phyloP scores from a whole-genome alignment of 805 yeast species.

The Barnettozyma pratensis region DNA sequence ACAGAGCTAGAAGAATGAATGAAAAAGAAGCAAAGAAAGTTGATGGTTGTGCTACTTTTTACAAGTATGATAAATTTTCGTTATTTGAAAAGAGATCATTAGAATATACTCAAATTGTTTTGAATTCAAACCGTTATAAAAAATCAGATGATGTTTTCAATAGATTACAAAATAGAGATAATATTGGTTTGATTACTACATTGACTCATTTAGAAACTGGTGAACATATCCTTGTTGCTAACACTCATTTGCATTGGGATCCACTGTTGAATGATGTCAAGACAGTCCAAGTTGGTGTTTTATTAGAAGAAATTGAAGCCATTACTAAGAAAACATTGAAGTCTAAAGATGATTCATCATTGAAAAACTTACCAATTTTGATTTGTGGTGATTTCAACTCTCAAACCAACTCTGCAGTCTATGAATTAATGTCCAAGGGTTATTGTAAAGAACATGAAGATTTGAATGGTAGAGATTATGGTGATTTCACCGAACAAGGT shows the following conservation, averaged over 20 bases:
- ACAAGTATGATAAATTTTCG: slow-evolving; percentile 61
- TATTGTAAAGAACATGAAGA: slow-evolving; percentile 74
- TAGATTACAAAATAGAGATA: slow-evolving; percentile 94
- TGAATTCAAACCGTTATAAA: slow-evolving; percentile 80
- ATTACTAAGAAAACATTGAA: slow-evolving; percentile 37
- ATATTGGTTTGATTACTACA: slow-evolving; percentile 74
- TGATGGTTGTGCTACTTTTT: slow-evolving; percentile 98
- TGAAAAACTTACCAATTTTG: slow-evolving; percentile 65
- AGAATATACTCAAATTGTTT: slow-evolving; percentile 79
- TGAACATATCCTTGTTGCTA: slow-evolving; percentile 67
- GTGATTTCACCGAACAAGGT: slow-evolving; percentile 85
- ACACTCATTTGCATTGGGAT: slow-evolving; percentile 98
- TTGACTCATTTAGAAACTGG: slow-evolving; percentile 72
- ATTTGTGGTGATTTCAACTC: slow-evolving; percentile 97
- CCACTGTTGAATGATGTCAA: slow-evolving; percentile 95
- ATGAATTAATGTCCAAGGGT: slow-evolving; percentile 82
- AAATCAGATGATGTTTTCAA: slow-evolving; percentile 93
- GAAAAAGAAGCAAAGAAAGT: slow-evolving; percentile 80
- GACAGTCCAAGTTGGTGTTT: slow-evolving; percentile 88
- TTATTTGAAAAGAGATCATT: slow-evolving; percentile 65
- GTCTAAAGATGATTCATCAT: slow-evolving; percentile 37
- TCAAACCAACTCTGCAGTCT: slow-evolving; percentile 81
- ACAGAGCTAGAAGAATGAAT: slow-evolving; percentile 87
- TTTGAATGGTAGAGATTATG: slow-evolving; percentile 83
- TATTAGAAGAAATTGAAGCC: slow-evolving; percentile 79